phyloP scores from a whole-genome alignment of 2,329 filamentous ascomycete genomes.

The Elsinoe perseae region DNA sequence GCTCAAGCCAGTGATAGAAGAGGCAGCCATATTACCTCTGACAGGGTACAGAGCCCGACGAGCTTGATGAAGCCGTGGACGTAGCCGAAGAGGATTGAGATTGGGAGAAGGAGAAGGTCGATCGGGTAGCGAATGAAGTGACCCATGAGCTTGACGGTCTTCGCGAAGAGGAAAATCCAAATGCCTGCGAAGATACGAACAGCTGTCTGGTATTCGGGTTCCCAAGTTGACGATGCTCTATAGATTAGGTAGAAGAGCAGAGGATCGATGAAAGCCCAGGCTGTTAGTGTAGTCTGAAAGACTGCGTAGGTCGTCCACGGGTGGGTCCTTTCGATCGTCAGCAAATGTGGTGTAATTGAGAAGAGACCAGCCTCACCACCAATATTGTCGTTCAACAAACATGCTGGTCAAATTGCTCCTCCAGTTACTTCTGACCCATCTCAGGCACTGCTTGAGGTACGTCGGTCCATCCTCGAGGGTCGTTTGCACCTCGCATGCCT shows the following conservation, averaged over 20 bases:
- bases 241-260: conserved; percentile 62
- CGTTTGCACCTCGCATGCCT: conserved; percentile 83
- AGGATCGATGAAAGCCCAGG: conserved; percentile 75
- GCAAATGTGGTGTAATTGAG: background rate
- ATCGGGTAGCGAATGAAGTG: conserved; percentile 77
- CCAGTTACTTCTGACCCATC: conserved; percentile 98
- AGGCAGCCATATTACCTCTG: conserved; percentile 59
- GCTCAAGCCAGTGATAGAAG: background rate
- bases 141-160: conserved; percentile 82
- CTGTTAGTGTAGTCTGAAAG: conserved; percentile 85
- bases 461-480: conserved; percentile 83
- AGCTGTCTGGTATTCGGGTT: conserved; percentile 34
- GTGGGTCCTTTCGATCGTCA: conserved; percentile 57
- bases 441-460: conserved; percentile 85
- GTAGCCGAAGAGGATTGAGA: conserved; percentile 88
- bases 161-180: conserved; percentile 74
- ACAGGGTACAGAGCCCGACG: conserved; percentile 68
- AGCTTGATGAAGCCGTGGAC: conserved; percentile 90
- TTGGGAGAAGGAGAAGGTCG: conserved; percentile 69
- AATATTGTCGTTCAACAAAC: conserved; percentile 73
- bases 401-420: conserved; percentile 91
- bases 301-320: conserved; percentile 91
- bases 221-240: conserved; percentile 51
- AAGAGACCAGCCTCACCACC: conserved; percentile 58
- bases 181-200: conserved; percentile 53